These are phyloP conservation scores for Capsicum rhomboideum DNA, from an alignment of 257 asterid genomes.

Conservation along the genomic window DNA sequence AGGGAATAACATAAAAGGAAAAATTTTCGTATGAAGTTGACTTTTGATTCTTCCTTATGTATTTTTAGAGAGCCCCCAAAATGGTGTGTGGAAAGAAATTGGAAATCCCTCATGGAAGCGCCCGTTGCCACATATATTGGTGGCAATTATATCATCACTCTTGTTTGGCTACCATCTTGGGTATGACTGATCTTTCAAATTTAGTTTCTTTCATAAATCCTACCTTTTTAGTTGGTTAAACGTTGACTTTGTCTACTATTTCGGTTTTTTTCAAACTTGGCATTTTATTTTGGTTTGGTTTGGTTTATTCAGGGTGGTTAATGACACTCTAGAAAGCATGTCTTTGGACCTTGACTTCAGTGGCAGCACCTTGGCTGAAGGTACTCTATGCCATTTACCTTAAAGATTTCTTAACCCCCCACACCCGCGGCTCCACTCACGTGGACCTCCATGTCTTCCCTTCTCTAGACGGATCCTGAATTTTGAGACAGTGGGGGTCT, in stretches of 20 bases:
- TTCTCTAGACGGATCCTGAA: neutral
- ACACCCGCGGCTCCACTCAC: neutral
- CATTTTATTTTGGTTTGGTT: slow-evolving; percentile 12
- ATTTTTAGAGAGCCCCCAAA: slow-evolving; percentile 30
- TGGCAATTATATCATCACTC: slow-evolving; percentile 77
- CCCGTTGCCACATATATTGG: slow-evolving; percentile 80
- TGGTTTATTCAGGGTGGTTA: slow-evolving; percentile 59
- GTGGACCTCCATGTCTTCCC: neutral
- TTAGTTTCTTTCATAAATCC: neutral
- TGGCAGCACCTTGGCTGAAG: slow-evolving; percentile 87
- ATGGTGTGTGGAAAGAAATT: slow-evolving; percentile 36
- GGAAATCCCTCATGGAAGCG: slow-evolving; percentile 83
- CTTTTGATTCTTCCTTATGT: neutral
- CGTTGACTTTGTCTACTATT: neutral
- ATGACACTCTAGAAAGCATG: slow-evolving; percentile 86
- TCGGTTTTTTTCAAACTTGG: neutral
- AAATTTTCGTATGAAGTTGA: neutral
- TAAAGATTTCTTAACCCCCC: neutral
- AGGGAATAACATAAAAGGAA: no score
- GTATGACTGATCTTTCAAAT: slow-evolving; percentile 32
- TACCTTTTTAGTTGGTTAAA: neutral
- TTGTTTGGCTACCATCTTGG: slow-evolving; percentile 95
- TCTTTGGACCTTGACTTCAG: slow-evolving; percentile 80
- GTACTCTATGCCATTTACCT: slow-evolving; percentile 24
- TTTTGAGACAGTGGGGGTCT: neutral